These are phyloP conservation scores for Adansonia rubrostipa DNA, from an alignment of 441 rosid genomes.

Conservation along the genomic window DNA sequence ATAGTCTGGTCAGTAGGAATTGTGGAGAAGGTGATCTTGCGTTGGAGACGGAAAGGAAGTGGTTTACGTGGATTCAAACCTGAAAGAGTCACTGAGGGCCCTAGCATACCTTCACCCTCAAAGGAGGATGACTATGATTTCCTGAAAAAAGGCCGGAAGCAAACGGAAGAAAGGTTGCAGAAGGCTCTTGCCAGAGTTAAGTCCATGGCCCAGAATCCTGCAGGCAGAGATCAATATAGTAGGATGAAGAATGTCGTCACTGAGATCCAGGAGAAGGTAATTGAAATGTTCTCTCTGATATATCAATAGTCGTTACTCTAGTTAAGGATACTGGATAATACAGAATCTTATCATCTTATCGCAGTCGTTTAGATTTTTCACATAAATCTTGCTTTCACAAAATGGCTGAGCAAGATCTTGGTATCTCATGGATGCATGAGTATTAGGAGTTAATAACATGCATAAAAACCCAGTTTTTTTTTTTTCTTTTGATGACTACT, in stretches of 20 bases:
- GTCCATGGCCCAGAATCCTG: constrained; percentile 90
- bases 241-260: constrained; percentile 75
- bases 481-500: neutral
- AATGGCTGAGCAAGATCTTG: neutral
- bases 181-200: constrained; percentile 87
- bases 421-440: neutral
- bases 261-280: constrained; percentile 86
- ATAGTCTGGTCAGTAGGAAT: constrained; percentile 88
- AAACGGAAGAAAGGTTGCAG: constrained; percentile 78
- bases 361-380: neutral
- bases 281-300: neutral
- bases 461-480: neutral
- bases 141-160: constrained; percentile 82
- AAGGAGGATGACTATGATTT: constrained; percentile 80
- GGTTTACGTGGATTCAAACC: constrained; percentile 87
- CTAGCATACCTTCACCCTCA: constrained; percentile 43
- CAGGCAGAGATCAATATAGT: constrained; percentile 85
- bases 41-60: constrained; percentile 87
- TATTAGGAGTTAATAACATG: neutral
- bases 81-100: constrained; percentile 52
- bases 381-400: neutral
- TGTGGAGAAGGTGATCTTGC: constrained; percentile 79
- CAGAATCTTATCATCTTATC: neutral
- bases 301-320: neutral
- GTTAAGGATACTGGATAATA: neutral